phyloP scores from a whole-genome alignment of 176 grass and related monocot genomes.

The Bromus sterilis region DNA sequence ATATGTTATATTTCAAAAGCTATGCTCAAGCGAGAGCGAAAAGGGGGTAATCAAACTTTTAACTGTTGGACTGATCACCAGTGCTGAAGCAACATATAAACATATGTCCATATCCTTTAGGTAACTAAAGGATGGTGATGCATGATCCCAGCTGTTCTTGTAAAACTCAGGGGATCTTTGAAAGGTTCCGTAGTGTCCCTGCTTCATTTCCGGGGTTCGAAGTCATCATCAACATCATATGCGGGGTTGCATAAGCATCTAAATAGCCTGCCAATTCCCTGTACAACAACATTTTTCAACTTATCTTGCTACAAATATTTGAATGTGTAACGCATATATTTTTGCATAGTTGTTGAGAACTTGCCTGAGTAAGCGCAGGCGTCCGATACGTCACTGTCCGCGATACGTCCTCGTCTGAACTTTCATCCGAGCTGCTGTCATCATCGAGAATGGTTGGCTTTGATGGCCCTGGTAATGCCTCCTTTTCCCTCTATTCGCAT shows the following conservation, averaged over 20 bases:
- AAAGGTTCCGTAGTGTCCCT: neutral
- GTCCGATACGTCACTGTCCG: constrained; percentile 55
- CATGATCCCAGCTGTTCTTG: constrained; percentile 8
- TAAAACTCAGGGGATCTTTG: neutral
- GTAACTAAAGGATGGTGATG: neutral
- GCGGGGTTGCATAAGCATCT: constrained; percentile 96
- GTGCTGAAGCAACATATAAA: constrained; percentile 30
- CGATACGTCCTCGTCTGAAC: constrained; percentile 70
- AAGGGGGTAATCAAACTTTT: neutral
- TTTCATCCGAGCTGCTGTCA: constrained; percentile 68
- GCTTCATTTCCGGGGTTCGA: constrained; percentile 48
- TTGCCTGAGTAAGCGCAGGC: constrained; percentile 92
- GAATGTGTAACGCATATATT: neutral
- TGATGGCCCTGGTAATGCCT: constrained; percentile 58
- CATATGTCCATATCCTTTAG: constrained; percentile 8
- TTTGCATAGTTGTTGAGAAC: neutral
- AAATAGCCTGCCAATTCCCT: constrained; percentile 97
- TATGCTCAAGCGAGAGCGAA: neutral
- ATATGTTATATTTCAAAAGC: constrained; percentile 9
- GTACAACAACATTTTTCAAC: constrained; percentile 1
- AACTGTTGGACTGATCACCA: neutral
- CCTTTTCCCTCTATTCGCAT: constrained; percentile 59
- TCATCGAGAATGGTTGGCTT: constrained; percentile 70
- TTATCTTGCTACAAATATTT: neutral
- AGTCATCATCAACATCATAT: constrained; percentile 95